A percentile compares a stretch with the other conserved stretches of the same genome.
These are phyloP conservation scores for Tuber umbilicatum DNA, from an alignment of 495 filamentous ascomycete species.

Conservation along the genomic window DNA sequence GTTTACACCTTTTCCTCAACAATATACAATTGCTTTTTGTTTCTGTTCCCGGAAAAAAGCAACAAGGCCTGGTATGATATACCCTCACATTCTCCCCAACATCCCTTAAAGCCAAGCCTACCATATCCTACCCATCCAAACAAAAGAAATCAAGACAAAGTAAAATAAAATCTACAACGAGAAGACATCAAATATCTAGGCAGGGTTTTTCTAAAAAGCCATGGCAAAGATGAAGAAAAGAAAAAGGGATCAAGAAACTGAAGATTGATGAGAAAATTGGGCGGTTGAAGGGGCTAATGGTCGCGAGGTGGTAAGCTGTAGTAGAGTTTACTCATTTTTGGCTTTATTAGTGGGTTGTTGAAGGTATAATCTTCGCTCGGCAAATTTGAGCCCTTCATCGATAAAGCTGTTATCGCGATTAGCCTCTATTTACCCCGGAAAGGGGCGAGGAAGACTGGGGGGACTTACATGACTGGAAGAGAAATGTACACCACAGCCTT, in stretches of 20 bases:
- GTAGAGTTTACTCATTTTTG: conserved; percentile 25
- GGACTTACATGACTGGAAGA: conserved; percentile 81
- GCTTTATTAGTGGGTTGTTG: conserved; percentile 22
- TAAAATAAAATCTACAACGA: background rate
- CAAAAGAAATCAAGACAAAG: background rate
- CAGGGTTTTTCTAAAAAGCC: background rate
- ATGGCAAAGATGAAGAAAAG: background rate
- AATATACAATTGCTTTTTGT: background rate
- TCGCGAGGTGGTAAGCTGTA: background rate
- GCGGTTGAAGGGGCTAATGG: background rate
- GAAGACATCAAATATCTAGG: conserved; percentile 2
- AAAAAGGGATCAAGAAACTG: background rate
- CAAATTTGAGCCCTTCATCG: conserved; percentile 78
- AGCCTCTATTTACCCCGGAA: conserved; percentile 36
- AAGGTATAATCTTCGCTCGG: conserved; percentile 55
- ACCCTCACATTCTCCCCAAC: background rate
- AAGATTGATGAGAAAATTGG: background rate
- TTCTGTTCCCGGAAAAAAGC: background rate
- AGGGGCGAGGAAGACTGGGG: background rate
- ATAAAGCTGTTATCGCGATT: conserved; percentile 60
- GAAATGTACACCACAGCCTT: conserved; percentile 84
- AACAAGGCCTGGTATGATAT: background rate
- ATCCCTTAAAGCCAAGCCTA: background rate
- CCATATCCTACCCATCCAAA: background rate
- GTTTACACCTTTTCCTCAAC: background rate